Evolutionary conservation across 2,329 filamentous ascomycete species (phyloP).

Genomic region (Cordyceps cicadae): DNA sequence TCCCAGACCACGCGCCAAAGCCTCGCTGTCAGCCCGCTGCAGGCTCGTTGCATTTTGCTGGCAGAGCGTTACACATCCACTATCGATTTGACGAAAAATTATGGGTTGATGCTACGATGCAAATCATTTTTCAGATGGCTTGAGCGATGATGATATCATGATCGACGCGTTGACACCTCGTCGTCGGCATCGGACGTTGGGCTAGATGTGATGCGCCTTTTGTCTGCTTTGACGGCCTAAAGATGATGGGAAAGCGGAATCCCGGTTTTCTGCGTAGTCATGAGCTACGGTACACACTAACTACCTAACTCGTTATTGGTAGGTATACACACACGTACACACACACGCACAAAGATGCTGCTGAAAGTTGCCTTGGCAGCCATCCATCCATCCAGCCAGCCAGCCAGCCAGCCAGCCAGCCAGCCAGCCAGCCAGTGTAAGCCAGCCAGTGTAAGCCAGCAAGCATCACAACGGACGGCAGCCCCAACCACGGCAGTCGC

Average conservation of each 20-base stretch:
- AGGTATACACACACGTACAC: too few species aligned
- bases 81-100: background rate
- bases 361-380: background rate
- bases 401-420: too few species aligned
- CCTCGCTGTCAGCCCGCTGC: background rate
- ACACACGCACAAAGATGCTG: background rate
- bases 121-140: background rate
- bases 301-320: too few species aligned
- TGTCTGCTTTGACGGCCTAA: background rate
- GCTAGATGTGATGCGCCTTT: background rate
- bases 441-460: background rate
- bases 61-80: background rate
- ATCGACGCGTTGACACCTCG: background rate
- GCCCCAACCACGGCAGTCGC: background rate
- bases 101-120: background rate
- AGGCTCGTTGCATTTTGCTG: background rate
- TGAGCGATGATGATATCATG: constrained; percentile 1
- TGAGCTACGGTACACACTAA: too few species aligned
- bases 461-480: background rate
- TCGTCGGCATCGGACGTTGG: background rate
- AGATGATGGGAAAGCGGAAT: background rate
- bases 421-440: background rate
- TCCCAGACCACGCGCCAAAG: background rate
- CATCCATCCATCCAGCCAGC: too few species aligned
- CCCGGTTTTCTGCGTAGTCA: background rate